phyloP scores from a whole-genome alignment of 78 protist species.

The Tieghemostelium lacteum region DNA sequence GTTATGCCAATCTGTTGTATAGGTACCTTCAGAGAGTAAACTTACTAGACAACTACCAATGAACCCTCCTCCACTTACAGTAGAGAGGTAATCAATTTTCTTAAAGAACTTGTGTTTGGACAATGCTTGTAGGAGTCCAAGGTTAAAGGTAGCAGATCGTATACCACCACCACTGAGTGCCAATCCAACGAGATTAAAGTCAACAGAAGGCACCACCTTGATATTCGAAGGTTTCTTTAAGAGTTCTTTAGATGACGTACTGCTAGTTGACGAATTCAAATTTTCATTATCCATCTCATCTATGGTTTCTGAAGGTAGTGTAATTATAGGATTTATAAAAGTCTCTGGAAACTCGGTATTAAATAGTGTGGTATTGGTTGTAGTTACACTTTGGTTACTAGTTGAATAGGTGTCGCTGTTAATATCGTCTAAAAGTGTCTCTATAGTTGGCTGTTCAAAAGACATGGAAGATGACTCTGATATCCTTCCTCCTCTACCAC shows the following conservation, averaged over 20 bases:
- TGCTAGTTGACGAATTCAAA: neutral
- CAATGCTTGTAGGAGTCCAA: slow-evolving; percentile 62
- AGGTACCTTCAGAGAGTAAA: slow-evolving; percentile 55
- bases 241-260: neutral
- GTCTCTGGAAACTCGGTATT: too few species aligned
- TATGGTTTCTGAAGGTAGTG: too few species aligned
- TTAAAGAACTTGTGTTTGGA: slow-evolving; percentile 54
- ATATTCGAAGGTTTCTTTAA: neutral
- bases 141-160: slow-evolving; percentile 65
- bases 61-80: slow-evolving; percentile 72
- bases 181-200: slow-evolving; percentile 48
- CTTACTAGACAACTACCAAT: slow-evolving; percentile 59
- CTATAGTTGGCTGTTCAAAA: too few species aligned
- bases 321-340: too few species aligned
- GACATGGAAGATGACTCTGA: too few species aligned
- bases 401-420: too few species aligned
- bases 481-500: too few species aligned
- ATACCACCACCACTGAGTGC: slow-evolving; percentile 79
- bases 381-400: too few species aligned
- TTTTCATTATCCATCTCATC: too few species aligned
- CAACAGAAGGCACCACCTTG: slow-evolving; percentile 35
- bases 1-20: slow-evolving; percentile 66
- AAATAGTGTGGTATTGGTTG: too few species aligned
- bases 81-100: slow-evolving; percentile 61
- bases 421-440: too few species aligned